Evolutionary conservation across 805 yeast species (phyloP).

Genomic region (Wickerhamomyces canadensis): DNA sequence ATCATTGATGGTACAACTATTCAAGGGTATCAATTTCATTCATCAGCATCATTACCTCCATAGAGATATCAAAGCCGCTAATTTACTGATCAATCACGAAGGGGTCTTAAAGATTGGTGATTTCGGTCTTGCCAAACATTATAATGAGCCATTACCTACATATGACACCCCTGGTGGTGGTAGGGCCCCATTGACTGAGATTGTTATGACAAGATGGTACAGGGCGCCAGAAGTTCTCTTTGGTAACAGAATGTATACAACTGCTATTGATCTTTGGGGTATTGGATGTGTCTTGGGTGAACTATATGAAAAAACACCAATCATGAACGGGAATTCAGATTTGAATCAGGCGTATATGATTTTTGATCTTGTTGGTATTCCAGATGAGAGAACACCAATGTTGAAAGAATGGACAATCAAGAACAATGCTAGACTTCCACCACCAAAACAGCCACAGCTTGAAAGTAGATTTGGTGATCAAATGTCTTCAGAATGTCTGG

Average conservation of each 20-base stretch:
- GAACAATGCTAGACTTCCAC: constrained; percentile 36
- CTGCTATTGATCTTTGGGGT: constrained; percentile 98
- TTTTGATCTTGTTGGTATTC: constrained; percentile 79
- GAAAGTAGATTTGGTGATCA: constrained; percentile 41
- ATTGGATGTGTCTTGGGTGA: constrained; percentile 95
- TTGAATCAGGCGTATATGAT: constrained; percentile 81
- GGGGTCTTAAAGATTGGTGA: constrained; percentile 91
- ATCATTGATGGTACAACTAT: constrained; percentile 71
- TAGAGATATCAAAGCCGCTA: constrained; percentile 96
- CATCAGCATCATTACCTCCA: constrained; percentile 62
- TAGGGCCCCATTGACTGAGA: constrained; percentile 44
- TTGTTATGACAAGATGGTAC: constrained; percentile 96
- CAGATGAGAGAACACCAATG: constrained; percentile 59
- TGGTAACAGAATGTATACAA: constrained; percentile 82
- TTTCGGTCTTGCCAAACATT: constrained; percentile 85
- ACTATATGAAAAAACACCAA: constrained; percentile 74
- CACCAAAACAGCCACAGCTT: constrained; percentile 33
- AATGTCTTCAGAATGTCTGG: constrained; percentile 39
- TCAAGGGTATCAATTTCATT: constrained; percentile 75
- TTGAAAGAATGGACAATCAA: constrained; percentile 52
- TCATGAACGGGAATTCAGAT: constrained; percentile 81
- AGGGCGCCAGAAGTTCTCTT: constrained; percentile 90
- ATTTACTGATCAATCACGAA: constrained; percentile 67
- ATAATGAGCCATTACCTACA: constrained; percentile 56
- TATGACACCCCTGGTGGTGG: constrained; percentile 40